Evolutionary conservation across 1,139 yeast genomes (phyloP), one percentile per base, ranked within the genome.

Genomic region (Pichia sp.): DNA sequence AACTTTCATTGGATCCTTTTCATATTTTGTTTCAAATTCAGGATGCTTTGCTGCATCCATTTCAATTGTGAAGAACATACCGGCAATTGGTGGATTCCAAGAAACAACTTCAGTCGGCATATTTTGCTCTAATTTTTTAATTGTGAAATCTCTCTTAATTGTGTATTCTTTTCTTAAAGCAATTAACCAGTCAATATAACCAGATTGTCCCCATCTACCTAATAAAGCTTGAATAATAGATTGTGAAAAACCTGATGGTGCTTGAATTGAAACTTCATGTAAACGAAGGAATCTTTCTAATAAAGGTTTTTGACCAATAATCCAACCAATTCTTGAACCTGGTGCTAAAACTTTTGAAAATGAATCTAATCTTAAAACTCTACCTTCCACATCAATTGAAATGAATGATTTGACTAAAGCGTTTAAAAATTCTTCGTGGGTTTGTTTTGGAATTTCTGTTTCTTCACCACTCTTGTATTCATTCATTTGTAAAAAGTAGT

Each of bases 301-400:
- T 42, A 90, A 67, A 5, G 66, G 65, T 47, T 74, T 73, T 69
- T 88, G 95, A 52, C 87, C 96, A 27, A 86, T 84, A 58, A 91
- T 76, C 96, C 96, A 91, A 49, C 97, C 97, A 56, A 88, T 68
- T 74, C 98, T 84, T 46, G 84, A 65, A 60, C 97, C 97, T 36
- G 98, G 98, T 2, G 96, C 97, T 57, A 91, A 72, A 34, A 89
- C 95, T 73, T 91, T 91, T 54, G 97, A 89, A 70, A 87, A 83
- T 2, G 97, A 87, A 67, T 91, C 98, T 64, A 91, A 76, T 69
- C 98, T 81, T 52, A 91, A 67, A 43, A 90, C 97, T 69, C 98
- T 81, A 50, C 98, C 98, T 58, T 91, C 97, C 29, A 76, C 73
- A 69, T 91, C 98, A 61, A 86, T 62, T 41, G 88, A 79, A 57